phyloP scores from a whole-genome alignment of 73 alveolate species.

The Breviolum minutum region DNA sequence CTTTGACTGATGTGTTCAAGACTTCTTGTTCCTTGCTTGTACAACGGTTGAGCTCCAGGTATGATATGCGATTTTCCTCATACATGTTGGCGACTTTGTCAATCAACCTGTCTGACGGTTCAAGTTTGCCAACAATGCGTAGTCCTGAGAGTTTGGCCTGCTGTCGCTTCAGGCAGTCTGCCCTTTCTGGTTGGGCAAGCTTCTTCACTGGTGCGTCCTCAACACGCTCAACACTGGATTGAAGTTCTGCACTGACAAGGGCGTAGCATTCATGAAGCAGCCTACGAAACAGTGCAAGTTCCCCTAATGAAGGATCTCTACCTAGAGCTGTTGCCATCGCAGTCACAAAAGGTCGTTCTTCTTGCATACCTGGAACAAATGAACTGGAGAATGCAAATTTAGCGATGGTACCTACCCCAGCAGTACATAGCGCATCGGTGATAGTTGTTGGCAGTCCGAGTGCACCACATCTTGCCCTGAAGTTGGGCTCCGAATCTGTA shows the following conservation, averaged over 20 bases:
- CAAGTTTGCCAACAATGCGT: not conserved
- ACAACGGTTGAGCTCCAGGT: not conserved
- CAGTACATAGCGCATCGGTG: not conserved
- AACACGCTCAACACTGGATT: not conserved
- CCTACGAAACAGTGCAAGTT: not conserved
- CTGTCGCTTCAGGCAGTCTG: conserved; percentile 3
- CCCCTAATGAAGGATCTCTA: not conserved
- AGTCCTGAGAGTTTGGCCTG: not conserved
- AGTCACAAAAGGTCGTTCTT: not conserved
- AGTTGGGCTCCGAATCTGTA: too few relatives aligned
- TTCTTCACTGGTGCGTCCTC: not conserved
- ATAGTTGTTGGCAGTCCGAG: not conserved
- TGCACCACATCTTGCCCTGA: not conserved
- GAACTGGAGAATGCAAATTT: not conserved
- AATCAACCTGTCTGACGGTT: not conserved
- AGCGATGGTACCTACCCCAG: not conserved
- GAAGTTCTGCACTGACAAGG: not conserved
- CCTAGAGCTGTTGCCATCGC: not conserved
- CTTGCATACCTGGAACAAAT: not conserved
- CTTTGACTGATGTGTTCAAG: not conserved
- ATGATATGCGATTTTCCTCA: not conserved
- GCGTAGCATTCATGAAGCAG: not conserved
- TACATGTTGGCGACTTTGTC: not conserved
- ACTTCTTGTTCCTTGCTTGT: conserved; percentile 1
- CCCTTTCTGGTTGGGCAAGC: conserved; percentile 5